phyloP scores from a whole-genome alignment of 768 basidiomycete species.

The Exsudoporus frostii region DNA sequence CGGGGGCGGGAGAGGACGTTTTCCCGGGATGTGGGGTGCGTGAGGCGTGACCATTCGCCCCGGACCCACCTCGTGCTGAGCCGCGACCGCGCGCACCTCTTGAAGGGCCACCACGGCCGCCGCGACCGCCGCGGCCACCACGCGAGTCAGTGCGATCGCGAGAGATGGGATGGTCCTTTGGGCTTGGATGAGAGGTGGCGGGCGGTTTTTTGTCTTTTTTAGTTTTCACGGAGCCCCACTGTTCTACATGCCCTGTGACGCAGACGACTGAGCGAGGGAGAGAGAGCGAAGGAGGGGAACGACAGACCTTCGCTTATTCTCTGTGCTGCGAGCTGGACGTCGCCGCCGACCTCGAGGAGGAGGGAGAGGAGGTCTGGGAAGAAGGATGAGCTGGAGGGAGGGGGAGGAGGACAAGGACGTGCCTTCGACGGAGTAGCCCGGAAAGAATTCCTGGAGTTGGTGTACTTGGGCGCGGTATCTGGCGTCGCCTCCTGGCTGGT shows the following conservation, averaged over 20 bases:
- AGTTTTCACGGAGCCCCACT: slow-evolving; percentile 80
- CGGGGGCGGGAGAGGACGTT: slow-evolving; percentile 33
- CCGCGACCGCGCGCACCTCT: slow-evolving; percentile 42
- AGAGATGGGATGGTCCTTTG: slow-evolving; percentile 43
- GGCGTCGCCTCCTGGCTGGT: slow-evolving; percentile 15
- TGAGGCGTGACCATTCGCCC: slow-evolving; percentile 33
- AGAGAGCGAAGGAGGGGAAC: background rate
- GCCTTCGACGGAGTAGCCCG: slow-evolving; percentile 71
- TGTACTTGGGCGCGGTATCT: slow-evolving; percentile 54
- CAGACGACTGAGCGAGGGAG: slow-evolving; percentile 9
- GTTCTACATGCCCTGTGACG: slow-evolving; percentile 61
- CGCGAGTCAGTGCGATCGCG: slow-evolving; percentile 43
- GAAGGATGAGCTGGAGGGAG: slow-evolving; percentile 21
- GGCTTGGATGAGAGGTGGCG: slow-evolving; percentile 35
- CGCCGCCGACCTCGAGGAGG: slow-evolving; percentile 64
- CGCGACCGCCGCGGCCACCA: slow-evolving; percentile 59
- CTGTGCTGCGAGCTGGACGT: slow-evolving; percentile 65
- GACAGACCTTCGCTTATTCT: slow-evolving; percentile 69
- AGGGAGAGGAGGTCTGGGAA: slow-evolving; percentile 62
- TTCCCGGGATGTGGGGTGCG: slow-evolving; percentile 25
- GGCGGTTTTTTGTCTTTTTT: slow-evolving; percentile 83
- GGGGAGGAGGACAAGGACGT: slow-evolving; percentile 20
- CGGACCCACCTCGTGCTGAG: slow-evolving; percentile 36
- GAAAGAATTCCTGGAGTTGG: slow-evolving; percentile 70
- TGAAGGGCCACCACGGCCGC: slow-evolving; percentile 58